Percentiles rank a stretch among this genome's conserved stretches.
phyloP scores from a whole-genome alignment of 352 stramenopile species.

The Globisporangium iwayamae region DNA sequence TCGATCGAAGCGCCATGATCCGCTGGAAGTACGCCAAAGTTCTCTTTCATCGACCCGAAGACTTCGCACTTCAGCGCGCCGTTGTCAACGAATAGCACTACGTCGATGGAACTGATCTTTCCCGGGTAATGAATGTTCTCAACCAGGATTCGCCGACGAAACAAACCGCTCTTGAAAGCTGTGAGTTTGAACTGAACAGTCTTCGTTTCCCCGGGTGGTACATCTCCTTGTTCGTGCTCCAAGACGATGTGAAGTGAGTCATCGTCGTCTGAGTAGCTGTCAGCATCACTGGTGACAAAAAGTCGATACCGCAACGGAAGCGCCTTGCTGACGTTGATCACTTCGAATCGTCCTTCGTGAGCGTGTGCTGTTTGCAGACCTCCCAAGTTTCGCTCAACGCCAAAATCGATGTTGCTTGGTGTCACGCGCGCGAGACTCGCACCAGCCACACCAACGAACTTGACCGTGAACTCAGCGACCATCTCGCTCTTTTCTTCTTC shows the following conservation, averaged over 20 bases:
- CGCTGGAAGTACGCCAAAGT: neutral
- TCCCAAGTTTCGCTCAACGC: conserved; percentile 64
- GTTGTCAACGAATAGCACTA: conserved; percentile 83
- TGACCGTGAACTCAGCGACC: conserved; percentile 84
- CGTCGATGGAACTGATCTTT: conserved; percentile 73
- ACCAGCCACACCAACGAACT: conserved; percentile 82
- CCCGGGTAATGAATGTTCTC: conserved; percentile 83
- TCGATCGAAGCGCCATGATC: conserved; percentile 24
- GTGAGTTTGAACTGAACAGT: conserved; percentile 61
- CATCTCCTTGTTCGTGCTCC: conserved; percentile 68
- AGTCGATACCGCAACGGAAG: conserved; percentile 74
- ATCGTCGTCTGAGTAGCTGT: conserved; percentile 79
- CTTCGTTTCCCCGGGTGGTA: conserved; percentile 51
- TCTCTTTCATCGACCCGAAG: conserved; percentile 6
- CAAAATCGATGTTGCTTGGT: conserved; percentile 70
- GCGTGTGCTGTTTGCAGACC: conserved; percentile 36
- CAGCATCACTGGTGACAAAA: conserved; percentile 55
- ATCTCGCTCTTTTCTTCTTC: conserved; percentile 69
- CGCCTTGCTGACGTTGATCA: conserved; percentile 81
- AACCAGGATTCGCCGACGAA: conserved; percentile 74
- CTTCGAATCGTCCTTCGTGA: conserved; percentile 69
- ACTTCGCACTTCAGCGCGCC: conserved; percentile 48
- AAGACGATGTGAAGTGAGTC: conserved; percentile 64
- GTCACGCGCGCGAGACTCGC: conserved; percentile 72
- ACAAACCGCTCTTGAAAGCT: conserved; percentile 70